Conservation (phyloP, 2,329 filamentous ascomycete species). For the Zasmidium angulare region DNA sequence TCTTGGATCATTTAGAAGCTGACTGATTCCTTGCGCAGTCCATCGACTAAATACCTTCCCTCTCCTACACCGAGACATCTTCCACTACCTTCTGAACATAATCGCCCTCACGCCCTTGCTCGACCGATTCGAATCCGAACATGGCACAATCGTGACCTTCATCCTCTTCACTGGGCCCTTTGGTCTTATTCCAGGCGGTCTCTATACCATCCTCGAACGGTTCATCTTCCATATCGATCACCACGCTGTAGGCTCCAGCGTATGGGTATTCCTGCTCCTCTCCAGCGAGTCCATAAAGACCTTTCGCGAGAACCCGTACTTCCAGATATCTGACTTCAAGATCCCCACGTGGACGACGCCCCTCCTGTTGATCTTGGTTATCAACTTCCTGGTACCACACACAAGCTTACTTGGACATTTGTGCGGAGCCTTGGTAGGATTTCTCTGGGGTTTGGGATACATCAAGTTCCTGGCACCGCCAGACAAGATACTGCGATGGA, state of each 20-base stretch:
- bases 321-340: constrained; percentile 63
- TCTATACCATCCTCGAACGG: constrained; percentile 79
- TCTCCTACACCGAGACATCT: constrained; percentile 75
- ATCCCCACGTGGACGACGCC: constrained; percentile 94
- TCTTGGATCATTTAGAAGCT: neutral
- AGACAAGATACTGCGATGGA: constrained; percentile 81
- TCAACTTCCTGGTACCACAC: constrained; percentile 73
- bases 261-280: constrained; percentile 90
- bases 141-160: constrained; percentile 85
- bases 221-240: constrained; percentile 70
- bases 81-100: constrained; percentile 79
- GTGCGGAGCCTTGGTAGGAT: constrained; percentile 79
- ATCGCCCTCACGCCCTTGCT: constrained; percentile 81
- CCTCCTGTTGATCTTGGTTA: constrained; percentile 71
- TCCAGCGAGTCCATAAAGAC: constrained; percentile 83
- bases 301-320: constrained; percentile 75
- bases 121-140: constrained; percentile 89
- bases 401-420: constrained; percentile 85
- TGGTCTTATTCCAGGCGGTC: constrained; percentile 66
- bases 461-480: constrained; percentile 87
- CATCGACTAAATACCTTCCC: constrained; percentile 92
- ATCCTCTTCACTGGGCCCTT: constrained; percentile 78
- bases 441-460: constrained; percentile 84
- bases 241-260: constrained; percentile 76
- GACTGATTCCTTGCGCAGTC: constrained; percentile 55